A percentile compares a stretch with the other conserved stretches of the same genome.
Conservation (phyloP, 2,329 filamentous ascomycete species). For the Neoscytalidium dimidiatum region DNA sequence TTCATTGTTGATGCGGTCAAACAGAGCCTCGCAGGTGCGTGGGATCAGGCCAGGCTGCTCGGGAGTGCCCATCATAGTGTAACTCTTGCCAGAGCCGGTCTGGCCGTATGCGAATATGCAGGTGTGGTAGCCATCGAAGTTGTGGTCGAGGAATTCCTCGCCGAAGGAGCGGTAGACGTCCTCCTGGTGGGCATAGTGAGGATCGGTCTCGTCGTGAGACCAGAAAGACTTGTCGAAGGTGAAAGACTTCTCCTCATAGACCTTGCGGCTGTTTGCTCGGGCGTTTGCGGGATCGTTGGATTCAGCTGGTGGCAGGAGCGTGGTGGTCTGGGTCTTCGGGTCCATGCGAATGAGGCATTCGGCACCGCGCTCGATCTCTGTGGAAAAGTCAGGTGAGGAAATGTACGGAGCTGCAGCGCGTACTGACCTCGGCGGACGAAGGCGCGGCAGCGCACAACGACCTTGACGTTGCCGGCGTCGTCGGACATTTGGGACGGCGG, state of each 20-base stretch:
- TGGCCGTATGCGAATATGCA: constrained; percentile 99
- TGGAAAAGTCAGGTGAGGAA: constrained; percentile 25
- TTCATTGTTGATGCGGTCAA: constrained; percentile 84
- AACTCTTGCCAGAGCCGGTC: constrained; percentile 96
- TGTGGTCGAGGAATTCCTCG: constrained; percentile 97
- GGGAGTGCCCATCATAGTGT: constrained; percentile 92
- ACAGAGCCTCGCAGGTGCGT: constrained; percentile 92
- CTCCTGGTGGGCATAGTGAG: constrained; percentile 88
- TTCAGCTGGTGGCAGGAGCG: constrained; percentile 69
- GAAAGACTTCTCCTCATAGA: constrained; percentile 85
- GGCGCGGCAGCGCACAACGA: constrained; percentile 51
- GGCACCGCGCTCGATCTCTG: constrained; percentile 79
- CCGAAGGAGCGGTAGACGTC: constrained; percentile 93
- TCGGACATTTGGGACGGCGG: constrained; percentile 34
- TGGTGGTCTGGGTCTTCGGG: constrained; percentile 81
- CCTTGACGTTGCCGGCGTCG: constrained; percentile 53
- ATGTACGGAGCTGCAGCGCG: not conserved
- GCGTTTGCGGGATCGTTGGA: constrained; percentile 44
- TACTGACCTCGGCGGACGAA: constrained; percentile 48
- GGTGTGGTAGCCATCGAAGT: constrained; percentile 98
- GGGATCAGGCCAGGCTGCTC: constrained; percentile 91
- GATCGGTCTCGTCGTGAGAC: constrained; percentile 79
- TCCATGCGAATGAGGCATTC: constrained; percentile 92
- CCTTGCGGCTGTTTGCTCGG: constrained; percentile 67
- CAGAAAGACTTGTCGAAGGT: constrained; percentile 98